Evolutionary conservation across 768 basidiomycete species (phyloP).

Genomic region (Auriculariales sp.): DNA sequence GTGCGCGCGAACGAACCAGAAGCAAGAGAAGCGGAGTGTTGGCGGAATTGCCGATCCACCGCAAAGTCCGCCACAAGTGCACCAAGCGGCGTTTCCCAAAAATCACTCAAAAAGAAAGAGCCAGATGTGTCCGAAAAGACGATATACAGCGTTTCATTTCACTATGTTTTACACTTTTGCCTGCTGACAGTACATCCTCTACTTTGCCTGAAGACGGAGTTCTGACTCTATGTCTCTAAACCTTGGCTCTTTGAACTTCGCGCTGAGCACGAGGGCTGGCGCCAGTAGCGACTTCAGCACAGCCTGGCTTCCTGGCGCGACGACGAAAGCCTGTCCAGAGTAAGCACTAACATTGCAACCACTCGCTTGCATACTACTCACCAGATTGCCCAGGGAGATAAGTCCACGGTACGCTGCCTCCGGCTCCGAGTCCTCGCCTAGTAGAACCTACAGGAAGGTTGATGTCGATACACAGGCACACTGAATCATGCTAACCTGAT

Average conservation of each 20-base stretch:
- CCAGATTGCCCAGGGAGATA: conserved; percentile 62
- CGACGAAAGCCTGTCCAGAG: conserved; percentile 31
- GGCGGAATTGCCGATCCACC: too few relatives aligned
- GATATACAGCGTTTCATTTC: too few relatives aligned
- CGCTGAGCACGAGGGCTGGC: conserved; percentile 25
- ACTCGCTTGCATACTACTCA: conserved; percentile 19
- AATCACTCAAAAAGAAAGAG: too few relatives aligned
- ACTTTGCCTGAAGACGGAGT: conserved; percentile 27
- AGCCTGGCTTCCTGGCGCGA: conserved; percentile 22
- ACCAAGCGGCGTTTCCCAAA: too few relatives aligned
- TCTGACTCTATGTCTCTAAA: conserved; percentile 36
- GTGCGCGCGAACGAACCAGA: too few relatives aligned
- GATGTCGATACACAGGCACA: not conserved
- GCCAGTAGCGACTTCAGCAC: conserved; percentile 25
- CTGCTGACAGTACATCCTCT: too few relatives aligned
- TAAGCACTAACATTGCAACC: conserved; percentile 5
- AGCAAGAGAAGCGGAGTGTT: too few relatives aligned
- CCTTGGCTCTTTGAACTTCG: conserved; percentile 43
- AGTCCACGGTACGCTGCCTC: conserved; percentile 59
- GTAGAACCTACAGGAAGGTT: conserved; percentile 21
- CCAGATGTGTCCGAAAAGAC: too few relatives aligned
- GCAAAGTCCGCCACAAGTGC: too few relatives aligned
- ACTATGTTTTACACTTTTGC: too few relatives aligned
- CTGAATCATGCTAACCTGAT: not conserved
- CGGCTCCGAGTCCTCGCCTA: conserved; percentile 36